Evolutionary conservation across 306 rosid species (phyloP).

Genomic region (Morella rubra): DNA sequence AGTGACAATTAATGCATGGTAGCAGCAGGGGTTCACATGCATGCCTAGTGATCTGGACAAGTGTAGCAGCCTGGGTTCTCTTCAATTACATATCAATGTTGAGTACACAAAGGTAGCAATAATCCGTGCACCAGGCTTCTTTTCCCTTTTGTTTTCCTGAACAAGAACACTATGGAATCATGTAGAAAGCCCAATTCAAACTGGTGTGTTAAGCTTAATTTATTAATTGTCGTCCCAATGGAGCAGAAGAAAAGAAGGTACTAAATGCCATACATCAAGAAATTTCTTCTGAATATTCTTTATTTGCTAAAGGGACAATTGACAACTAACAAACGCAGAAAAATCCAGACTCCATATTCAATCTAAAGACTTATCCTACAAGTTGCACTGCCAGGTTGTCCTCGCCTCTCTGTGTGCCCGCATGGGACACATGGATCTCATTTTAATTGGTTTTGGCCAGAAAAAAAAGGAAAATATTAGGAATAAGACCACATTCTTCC

Average conservation of each 20-base stretch:
- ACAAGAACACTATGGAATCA: neutral
- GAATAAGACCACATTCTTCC: neutral
- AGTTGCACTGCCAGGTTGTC: constrained; percentile 38
- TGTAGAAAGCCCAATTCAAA: neutral
- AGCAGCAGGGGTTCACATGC: too few species aligned
- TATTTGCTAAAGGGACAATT: constrained; percentile 3
- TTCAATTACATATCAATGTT: too few species aligned
- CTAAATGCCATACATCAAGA: neutral
- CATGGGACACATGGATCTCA: constrained; percentile 24
- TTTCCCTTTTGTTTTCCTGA: neutral
- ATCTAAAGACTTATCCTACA: constrained; percentile 25
- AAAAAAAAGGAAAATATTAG: neutral
- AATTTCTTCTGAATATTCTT: neutral
- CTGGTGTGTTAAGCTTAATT: neutral
- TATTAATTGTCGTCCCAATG: neutral
- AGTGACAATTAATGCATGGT: too few species aligned
- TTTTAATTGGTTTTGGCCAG: constrained; percentile 17
- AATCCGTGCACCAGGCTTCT: too few species aligned
- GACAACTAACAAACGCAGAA: constrained; percentile 37
- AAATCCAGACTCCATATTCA: constrained; percentile 31
- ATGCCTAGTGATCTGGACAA: too few species aligned
- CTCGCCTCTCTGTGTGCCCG: constrained; percentile 21
- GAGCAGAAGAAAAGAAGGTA: neutral
- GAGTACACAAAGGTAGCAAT: too few species aligned
- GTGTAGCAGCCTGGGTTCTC: too few species aligned